Evolutionary conservation across 805 yeast genomes (phyloP).

Genomic region (Yarrowia porcina): DNA sequence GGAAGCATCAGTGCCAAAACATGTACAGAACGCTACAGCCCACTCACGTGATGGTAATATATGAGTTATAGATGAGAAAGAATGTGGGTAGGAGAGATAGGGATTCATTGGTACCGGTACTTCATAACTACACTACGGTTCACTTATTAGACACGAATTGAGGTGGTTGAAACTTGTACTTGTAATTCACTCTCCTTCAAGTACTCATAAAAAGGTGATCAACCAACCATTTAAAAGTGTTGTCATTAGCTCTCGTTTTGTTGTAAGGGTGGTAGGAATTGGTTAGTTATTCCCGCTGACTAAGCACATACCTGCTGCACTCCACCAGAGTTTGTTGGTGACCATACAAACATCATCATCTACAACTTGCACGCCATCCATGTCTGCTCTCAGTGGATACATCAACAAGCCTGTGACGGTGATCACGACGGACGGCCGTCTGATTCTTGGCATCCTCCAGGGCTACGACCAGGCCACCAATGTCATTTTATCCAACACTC

Average conservation of each 20-base stretch:
- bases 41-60: not conserved
- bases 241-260: too few relatives aligned
- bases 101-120: not conserved
- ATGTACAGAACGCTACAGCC: conserved; percentile 8
- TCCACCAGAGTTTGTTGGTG: conserved; percentile 3
- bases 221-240: too few relatives aligned
- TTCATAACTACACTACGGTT: too few relatives aligned
- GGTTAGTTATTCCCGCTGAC: not conserved
- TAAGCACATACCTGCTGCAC: not conserved
- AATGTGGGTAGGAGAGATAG: not conserved
- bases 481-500: conserved; percentile 35
- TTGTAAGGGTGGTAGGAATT: too few relatives aligned
- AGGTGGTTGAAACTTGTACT: too few relatives aligned
- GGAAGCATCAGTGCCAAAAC: not conserved
- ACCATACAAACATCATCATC: not conserved
- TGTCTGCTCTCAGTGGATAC: conserved; percentile 32
- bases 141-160: too few relatives aligned
- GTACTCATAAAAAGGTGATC: too few relatives aligned
- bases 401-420: conserved; percentile 34
- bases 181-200: too few relatives aligned
- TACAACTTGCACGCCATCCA: not conserved
- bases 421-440: conserved; percentile 40
- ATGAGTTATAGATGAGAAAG: not conserved
- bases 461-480: conserved; percentile 42
- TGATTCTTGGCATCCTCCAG: conserved; percentile 37